Evolutionary conservation across 345 rosid genomes (phyloP), one percentile per base, ranked within the genome.

Genomic region (Kandelia obovata): DNA sequence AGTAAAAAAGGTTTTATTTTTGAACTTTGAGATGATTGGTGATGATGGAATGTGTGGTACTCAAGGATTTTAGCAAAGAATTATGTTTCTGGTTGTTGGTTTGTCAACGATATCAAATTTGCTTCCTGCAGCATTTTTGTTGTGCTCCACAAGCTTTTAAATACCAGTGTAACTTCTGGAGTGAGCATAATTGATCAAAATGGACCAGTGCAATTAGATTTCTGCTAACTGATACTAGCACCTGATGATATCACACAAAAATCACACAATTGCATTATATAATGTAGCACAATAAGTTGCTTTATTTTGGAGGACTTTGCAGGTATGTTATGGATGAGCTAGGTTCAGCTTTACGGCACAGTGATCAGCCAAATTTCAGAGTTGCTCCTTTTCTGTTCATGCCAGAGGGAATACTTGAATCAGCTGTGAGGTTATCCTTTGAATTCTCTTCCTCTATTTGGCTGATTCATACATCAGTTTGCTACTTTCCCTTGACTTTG

Each of bases 241-340:
- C 27, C 4, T 27, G 39, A 8, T 19, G 30, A 26, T 23, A 52
- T 43, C 34, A 17, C 61, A 21, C 17, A 52, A 4, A 17, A 37
- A 35, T 32, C 31, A 34, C 62, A 47, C 23, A 52, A 7, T 37
- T 53, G 5, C 10, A 26, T 3, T 26, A 5, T 34, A 31, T 61
- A 21, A 31, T 55, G 15, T 51, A 23, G 68, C 1, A 25, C 46
- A 5, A 32, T 68, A 20, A 68, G 58, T 56, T 57, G 46, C 21
- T 64, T 55, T 62, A 28, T 59, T 57, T 65, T 63, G 65, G 65
- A 39, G 10, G 70, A 65, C 61, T 71, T 73, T 76, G 62, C 81
- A 93, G 97, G 92, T 94, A 94, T 87, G 95, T 87, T 69, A 91
- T 89, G 98, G 98, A 94, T 78, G 98, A 94, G 78, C 77, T 94